A percentile compares a stretch with the other conserved stretches of the same genome.
Conservation (phyloP, 2,329 filamentous ascomycete genomes). For the Gyromitra esculenta region DNA sequence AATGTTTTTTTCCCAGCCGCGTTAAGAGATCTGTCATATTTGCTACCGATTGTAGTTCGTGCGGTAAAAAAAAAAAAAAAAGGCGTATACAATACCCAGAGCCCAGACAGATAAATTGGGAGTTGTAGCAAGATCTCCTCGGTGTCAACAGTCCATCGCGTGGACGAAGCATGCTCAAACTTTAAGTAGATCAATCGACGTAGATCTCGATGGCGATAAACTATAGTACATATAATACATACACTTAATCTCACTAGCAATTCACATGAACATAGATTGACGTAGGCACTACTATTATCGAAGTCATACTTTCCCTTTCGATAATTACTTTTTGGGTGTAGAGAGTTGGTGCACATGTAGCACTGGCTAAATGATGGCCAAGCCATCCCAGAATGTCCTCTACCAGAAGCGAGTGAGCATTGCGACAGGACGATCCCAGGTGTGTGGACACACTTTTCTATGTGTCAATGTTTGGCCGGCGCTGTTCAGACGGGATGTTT, state of each 20-base stretch:
- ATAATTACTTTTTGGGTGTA: no score
- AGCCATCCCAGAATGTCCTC: neutral
- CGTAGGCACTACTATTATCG: neutral
- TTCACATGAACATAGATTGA: neutral
- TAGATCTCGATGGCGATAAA: no score
- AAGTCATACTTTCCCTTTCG: neutral
- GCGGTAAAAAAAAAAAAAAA: neutral
- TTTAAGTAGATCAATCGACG: no score
- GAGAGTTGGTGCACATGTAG: no score
- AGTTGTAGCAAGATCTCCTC: neutral
- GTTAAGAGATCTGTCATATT: neutral
- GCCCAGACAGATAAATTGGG: neutral
- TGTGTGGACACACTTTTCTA: neutral
- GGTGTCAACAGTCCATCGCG: neutral
- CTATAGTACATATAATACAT: neutral
- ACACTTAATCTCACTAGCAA: neutral
- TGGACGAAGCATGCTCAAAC: neutral
- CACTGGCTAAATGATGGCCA: neutral
- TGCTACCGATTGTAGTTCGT: neutral
- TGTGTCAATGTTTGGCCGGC: neutral
- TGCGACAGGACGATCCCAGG: neutral
- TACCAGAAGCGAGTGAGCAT: neutral
- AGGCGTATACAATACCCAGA: neutral
- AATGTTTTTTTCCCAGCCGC: neutral
- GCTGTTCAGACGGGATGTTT: neutral